These are phyloP conservation scores for Collariella sp. DNA, from an alignment of 495 filamentous ascomycete genomes.

Conservation along the genomic window DNA sequence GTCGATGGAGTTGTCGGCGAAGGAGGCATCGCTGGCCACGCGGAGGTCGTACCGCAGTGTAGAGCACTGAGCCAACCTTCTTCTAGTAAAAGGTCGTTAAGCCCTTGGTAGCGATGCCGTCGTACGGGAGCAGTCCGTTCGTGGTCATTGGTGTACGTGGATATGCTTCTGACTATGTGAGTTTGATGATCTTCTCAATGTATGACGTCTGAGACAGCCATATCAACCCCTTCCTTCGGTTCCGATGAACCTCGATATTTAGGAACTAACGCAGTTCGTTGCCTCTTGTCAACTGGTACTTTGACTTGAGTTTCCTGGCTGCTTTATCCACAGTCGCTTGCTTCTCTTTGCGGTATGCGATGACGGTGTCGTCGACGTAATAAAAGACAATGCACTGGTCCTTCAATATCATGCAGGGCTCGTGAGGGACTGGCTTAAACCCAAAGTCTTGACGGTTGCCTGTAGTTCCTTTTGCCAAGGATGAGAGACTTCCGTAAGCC, in stretches of 20 bases:
- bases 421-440: constrained; percentile 8
- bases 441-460: neutral
- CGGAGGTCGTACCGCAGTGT: neutral
- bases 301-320: neutral
- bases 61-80: neutral
- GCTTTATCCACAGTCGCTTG: neutral
- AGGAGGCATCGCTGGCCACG: neutral
- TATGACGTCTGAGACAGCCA: too few relatives aligned
- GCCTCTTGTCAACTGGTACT: constrained; percentile 7
- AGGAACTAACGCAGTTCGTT: constrained; percentile 7
- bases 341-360: constrained; percentile 5
- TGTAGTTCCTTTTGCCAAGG: constrained; percentile 17
- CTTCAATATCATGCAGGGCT: constrained; percentile 4
- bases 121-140: neutral
- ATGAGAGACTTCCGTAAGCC: constrained; percentile 13
- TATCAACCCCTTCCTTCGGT: constrained; percentile 3
- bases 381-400: constrained; percentile 9
- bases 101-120: neutral
- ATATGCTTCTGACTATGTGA: neutral
- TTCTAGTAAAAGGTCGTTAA: neutral
- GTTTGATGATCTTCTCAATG: neutral
- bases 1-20: neutral
- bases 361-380: constrained; percentile 11
- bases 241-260: constrained; percentile 1
- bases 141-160: neutral